phyloP scores from a whole-genome alignment of 2,329 filamentous ascomycete genomes.

The Aspergillus pseudotamarii region DNA sequence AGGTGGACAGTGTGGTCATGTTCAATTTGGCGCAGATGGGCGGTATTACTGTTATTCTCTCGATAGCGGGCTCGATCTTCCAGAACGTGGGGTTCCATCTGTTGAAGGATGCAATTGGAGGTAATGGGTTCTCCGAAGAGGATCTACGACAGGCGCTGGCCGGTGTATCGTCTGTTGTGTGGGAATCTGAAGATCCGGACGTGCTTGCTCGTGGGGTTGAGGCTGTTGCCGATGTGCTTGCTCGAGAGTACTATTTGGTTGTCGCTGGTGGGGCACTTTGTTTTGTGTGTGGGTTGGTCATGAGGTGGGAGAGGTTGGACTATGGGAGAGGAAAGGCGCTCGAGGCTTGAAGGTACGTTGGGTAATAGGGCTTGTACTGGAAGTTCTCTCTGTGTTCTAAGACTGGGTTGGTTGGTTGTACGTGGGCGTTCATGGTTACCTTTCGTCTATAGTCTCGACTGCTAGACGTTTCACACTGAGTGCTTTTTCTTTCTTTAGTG shows the following conservation, averaged over 20 bases:
- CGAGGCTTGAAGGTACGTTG: neutral
- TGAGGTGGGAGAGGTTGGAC: conserved; percentile 13
- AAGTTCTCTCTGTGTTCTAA: too few species aligned
- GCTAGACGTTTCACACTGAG: too few species aligned
- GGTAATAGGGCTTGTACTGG: too few species aligned
- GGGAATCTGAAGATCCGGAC: conserved; percentile 6
- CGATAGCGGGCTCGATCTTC: conserved; percentile 12
- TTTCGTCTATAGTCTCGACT: too few species aligned
- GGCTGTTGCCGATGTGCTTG: conserved; percentile 13
- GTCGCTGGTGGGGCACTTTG: conserved; percentile 12
- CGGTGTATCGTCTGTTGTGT: conserved; percentile 12
- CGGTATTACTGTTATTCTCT: conserved; percentile 7
- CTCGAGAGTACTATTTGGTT: conserved; percentile 16
- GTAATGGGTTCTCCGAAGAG: conserved; percentile 4
- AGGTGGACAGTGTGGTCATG: conserved; percentile 10
- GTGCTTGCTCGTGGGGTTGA: neutral
- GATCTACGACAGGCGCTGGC: conserved; percentile 14
- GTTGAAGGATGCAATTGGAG: conserved; percentile 6
- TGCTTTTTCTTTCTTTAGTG: too few species aligned
- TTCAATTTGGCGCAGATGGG: conserved; percentile 18
- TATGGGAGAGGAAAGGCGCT: neutral
- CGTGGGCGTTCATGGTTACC: too few species aligned
- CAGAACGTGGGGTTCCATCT: conserved; percentile 15
- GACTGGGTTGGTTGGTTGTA: too few species aligned
- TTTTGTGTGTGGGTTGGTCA: conserved; percentile 10